Conservation (phyloP, 2,329 filamentous ascomycete genomes). For the Pseudogymnoascus sp. region DNA sequence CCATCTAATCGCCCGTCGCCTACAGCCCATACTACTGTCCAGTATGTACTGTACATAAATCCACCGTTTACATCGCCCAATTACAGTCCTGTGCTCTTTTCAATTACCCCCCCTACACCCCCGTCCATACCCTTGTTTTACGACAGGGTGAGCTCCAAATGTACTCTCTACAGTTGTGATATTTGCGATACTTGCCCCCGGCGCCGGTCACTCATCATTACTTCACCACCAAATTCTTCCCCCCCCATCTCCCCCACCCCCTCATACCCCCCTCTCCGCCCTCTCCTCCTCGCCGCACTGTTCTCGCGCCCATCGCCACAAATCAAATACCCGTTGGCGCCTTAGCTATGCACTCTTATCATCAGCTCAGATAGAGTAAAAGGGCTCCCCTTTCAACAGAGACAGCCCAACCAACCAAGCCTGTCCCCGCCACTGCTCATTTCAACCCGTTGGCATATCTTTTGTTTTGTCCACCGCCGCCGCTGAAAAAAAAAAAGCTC, state of each 20-base stretch:
- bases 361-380: background rate
- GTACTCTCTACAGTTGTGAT: background rate
- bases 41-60: background rate
- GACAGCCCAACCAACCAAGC: background rate
- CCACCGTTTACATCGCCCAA: background rate
- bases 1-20: background rate
- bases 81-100: background rate
- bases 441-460: background rate
- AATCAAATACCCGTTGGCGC: background rate
- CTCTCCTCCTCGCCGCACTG: background rate
- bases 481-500: background rate
- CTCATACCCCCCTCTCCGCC: background rate
- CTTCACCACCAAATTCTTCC: background rate
- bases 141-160: background rate
- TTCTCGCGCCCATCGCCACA: background rate
- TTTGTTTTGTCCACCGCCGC: background rate
- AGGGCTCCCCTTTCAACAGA: background rate
- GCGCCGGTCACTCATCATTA: background rate
- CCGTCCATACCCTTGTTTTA: background rate
- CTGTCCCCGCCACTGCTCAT: background rate
- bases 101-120: background rate
- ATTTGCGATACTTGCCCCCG: background rate
- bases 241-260: background rate
- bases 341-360: background rate
- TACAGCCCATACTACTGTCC: background rate